A percentile compares a stretch with the other conserved stretches of the same genome.
These are phyloP conservation scores for Kodamaea kakaduensis DNA, from an alignment of 805 yeast genomes.

Conservation along the genomic window DNA sequence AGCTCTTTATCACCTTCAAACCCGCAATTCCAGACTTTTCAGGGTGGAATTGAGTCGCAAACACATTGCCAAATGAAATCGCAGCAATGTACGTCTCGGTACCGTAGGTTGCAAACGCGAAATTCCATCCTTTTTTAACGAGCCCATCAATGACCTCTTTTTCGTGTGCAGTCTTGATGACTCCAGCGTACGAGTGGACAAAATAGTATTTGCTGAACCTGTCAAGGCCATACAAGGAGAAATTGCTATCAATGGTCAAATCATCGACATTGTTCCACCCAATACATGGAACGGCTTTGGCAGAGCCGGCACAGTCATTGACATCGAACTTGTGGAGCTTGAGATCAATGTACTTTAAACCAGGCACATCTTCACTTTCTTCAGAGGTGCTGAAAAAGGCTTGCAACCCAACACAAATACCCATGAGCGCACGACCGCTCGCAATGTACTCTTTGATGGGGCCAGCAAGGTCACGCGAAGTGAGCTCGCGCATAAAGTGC, in stretches of 20 bases:
- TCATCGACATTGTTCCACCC: conserved; percentile 77
- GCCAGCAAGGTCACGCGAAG: conserved; percentile 54
- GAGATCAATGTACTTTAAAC: conserved; percentile 45
- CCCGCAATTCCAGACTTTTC: conserved; percentile 96
- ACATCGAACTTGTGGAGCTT: conserved; percentile 52
- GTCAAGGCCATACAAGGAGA: conserved; percentile 52
- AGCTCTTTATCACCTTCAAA: conserved; percentile 65
- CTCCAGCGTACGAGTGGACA: conserved; percentile 91
- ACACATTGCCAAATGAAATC: conserved; percentile 65
- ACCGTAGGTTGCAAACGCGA: conserved; percentile 72
- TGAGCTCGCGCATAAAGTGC: conserved; percentile 76
- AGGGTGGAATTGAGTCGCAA: conserved; percentile 99
- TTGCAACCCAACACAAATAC: conserved; percentile 96
- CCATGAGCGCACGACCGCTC: conserved; percentile 88
- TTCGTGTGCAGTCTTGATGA: conserved; percentile 37
- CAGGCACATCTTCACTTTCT: conserved; percentile 58
- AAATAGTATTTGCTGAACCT: conserved; percentile 77
- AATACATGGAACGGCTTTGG: conserved; percentile 90
- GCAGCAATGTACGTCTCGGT: conserved; percentile 82
- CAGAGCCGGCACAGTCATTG: conserved; percentile 29
- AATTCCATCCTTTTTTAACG: conserved; percentile 56
- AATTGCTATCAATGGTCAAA: conserved; percentile 19
- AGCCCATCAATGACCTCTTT: conserved; percentile 25
- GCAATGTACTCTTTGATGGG: conserved; percentile 66
- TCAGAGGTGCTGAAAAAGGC: conserved; percentile 71